A percentile compares a stretch with the other conserved stretches of the same genome.
Conservation (phyloP, 1,284 basidiomycete species). For the Naganishia cerealis region DNA sequence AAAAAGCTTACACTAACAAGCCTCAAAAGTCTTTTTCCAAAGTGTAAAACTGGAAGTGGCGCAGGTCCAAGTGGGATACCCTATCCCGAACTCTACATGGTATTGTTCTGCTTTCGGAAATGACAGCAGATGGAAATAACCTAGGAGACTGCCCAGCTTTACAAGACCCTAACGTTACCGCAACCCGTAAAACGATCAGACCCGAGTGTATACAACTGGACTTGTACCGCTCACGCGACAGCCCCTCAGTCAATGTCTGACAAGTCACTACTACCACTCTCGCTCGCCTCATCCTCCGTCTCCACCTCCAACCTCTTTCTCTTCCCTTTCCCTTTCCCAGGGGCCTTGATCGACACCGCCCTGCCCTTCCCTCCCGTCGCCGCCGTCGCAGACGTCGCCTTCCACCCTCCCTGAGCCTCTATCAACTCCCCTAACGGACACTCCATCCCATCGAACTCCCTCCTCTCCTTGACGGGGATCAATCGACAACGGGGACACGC, state of each 20-base stretch:
- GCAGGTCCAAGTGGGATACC: no score
- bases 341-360: conserved; percentile 12
- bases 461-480: conserved; percentile 30
- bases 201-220: no score
- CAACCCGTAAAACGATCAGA: no score
- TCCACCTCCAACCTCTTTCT: conserved; percentile 7
- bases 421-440: conserved; percentile 33
- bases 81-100: no score
- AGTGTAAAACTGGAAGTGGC: no score
- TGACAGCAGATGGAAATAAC: no score
- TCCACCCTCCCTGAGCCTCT: conserved; percentile 23
- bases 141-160: no score
- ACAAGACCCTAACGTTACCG: no score
- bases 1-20: conserved; percentile 6
- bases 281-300: conserved; percentile 14
- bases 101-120: no score
- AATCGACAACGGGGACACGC: conserved; percentile 30
- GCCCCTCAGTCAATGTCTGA: conserved; percentile 13
- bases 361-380: conserved; percentile 14
- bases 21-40: neutral
- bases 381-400: neutral
- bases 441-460: conserved; percentile 30
- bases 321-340: conserved; percentile 9
- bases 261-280: conserved; percentile 22
- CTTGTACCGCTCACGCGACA: neutral